phyloP scores from a whole-genome alignment of 192 early-diverging fungal species.

The Coemansia sp. region DNA sequence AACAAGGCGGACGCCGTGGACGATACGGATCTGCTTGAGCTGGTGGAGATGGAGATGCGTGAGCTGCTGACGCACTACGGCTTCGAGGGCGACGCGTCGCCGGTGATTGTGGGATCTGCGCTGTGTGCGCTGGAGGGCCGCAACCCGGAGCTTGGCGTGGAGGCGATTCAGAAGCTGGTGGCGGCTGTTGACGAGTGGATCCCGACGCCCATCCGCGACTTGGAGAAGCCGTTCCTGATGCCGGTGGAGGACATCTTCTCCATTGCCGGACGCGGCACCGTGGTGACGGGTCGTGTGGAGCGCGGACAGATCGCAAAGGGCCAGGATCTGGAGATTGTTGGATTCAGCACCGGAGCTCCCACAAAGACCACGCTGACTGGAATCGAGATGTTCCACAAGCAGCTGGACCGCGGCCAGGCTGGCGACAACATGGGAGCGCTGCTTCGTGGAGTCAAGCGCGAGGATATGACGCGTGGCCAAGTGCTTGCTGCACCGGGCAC shows the following conservation, averaged over 20 bases:
- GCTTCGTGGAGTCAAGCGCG: slow-evolving; percentile 96
- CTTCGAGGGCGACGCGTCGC: slow-evolving; percentile 88
- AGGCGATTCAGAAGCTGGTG: slow-evolving; percentile 91
- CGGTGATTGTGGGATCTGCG: slow-evolving; percentile 90
- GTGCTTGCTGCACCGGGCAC: slow-evolving; percentile 89
- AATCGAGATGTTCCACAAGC: slow-evolving; percentile 99
- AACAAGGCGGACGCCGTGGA: slow-evolving; percentile 99
- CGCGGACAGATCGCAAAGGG: slow-evolving; percentile 92
- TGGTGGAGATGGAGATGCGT: slow-evolving; percentile 99
- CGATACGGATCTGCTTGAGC: slow-evolving; percentile 96
- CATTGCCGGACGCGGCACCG: slow-evolving; percentile 96
- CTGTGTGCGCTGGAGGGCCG: slow-evolving; percentile 92
- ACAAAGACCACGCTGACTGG: slow-evolving; percentile 95
- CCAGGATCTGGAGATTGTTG: slow-evolving; percentile 95
- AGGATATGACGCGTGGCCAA: slow-evolving; percentile 92
- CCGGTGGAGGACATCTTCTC: slow-evolving; percentile 98
- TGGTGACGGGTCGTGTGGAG: slow-evolving; percentile 93
- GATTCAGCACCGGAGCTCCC: slow-evolving; percentile 69
- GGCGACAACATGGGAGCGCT: slow-evolving; percentile 99
- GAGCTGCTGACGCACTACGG: slow-evolving; percentile 89
- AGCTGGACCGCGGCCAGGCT: slow-evolving; percentile 94
- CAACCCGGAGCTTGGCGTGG: slow-evolving; percentile 86
- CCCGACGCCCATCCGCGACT: slow-evolving; percentile 87
- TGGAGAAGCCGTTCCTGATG: slow-evolving; percentile 99
- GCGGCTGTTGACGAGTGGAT: slow-evolving; percentile 87